Base-by-base conservation (phyloP, 257 asterid genomes). In the Salvia hispanica region DNA sequence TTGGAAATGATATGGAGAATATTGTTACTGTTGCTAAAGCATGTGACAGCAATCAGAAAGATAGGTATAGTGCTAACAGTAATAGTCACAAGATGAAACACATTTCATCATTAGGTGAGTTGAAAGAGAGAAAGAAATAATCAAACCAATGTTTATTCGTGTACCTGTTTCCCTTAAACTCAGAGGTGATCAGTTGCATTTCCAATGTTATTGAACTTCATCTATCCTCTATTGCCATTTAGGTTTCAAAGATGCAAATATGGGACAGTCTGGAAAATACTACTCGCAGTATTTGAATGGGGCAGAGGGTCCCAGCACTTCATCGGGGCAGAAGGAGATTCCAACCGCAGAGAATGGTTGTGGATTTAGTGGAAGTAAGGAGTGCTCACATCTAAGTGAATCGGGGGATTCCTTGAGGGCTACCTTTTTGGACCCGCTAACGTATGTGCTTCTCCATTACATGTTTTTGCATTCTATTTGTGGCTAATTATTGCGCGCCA, bases 351-450 rank as follows among this genome's bases (percentile, higher is more conserved):
- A 82, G 65, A 81, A 79, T 64, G 95, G 85, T 11, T 85, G 85
- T 73, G 92, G 86, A n/a, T 81, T 80, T 75, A 83, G 95, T 63
- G 96, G 92, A 79, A 84, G 88, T 77, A 91, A 83, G 78, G 97
- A 86, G 50, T 77, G 74, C 33, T 74, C 73, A 1, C 79, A 60
- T 77, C 70, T 73, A 11, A 74, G 78, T 81, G 97, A 91, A 56
- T 71, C 92, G 0, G 84, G 84, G 80, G 95, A 90, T 67, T 76
- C 96, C 0, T 76, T 94, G 80, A 91, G 95, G 80, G 76, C 81
- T 48, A 87, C 84, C 72, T 82, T 94, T 14, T 85, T 94, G 2
- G 99, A 94, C 79, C 97, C 97, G 68, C 47, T 94, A 16, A 85
- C 96, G 97, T 91, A 79, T 64, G 96, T 73, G 40, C 56, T 76